Evolutionary conservation across 768 basidiomycete genomes (phyloP).

Genomic region (Antrodiella citrinella): DNA sequence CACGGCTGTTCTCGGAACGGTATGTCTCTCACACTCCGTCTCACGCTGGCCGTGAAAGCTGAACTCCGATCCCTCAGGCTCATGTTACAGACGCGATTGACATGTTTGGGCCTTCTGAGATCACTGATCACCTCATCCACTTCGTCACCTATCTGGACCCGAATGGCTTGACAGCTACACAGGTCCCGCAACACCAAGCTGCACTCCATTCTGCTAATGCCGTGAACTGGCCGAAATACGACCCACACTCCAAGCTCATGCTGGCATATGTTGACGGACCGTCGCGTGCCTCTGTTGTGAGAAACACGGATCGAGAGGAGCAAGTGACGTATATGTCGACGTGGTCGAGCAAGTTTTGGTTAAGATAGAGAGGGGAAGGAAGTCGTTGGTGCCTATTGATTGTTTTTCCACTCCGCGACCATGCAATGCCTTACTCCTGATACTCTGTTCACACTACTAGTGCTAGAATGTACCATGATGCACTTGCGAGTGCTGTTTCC

Average conservation of each 20-base stretch:
- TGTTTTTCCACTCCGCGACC: not conserved
- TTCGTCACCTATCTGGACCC: constrained; percentile 37
- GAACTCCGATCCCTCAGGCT: constrained; percentile 19
- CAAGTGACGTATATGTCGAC: constrained; percentile 1
- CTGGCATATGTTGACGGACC: constrained; percentile 7
- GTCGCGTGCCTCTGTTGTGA: not conserved
- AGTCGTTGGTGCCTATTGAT: not conserved
- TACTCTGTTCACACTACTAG: not conserved
- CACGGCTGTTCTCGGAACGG: constrained; percentile 1
- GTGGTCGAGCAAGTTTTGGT: not conserved
- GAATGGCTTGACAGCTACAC: constrained; percentile 22
- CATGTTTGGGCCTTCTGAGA: constrained; percentile 32
- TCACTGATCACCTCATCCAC: constrained; percentile 39
- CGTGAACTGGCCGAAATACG: constrained; percentile 36
- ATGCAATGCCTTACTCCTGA: not conserved
- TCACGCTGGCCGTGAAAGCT: not conserved
- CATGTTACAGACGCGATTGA: constrained; percentile 37
- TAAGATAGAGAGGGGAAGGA: not conserved
- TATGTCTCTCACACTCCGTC: not conserved
- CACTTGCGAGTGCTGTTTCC: too few relatives aligned
- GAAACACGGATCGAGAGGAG: constrained; percentile 4
- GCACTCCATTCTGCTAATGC: not conserved
- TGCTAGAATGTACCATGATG: too few relatives aligned
- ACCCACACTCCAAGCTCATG: not conserved
- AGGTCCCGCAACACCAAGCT: not conserved